Evolutionary conservation across 169 alveolate genomes (phyloP), one percentile per base, ranked within the genome.

Genomic region (Cryptosporidium meleagridis): DNA sequence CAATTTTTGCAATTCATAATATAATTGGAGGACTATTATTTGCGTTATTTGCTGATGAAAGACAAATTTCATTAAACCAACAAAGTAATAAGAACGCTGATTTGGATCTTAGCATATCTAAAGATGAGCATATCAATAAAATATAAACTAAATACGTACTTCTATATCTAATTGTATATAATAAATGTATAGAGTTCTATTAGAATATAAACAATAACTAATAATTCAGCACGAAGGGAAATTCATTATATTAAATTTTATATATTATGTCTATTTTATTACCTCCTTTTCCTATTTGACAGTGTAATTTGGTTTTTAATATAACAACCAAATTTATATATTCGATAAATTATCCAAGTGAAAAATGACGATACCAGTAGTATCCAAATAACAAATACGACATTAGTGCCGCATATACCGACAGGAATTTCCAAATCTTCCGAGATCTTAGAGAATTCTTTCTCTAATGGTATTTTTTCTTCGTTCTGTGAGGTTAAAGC

Each of bases 341-440:
- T 16, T 45, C 68, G 41, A 16, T 62, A 35, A n/a, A 45, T 23
- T 14, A 51, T 18, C 80, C 75, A 80, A 37, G 35, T 48, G 3
- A 65, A 10, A 26, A 67, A 18, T 7, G 51, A 29, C 37, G 53
- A 6, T 23, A 39, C 80, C 1, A 41, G 37, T 3, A 80, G n/a
- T 31, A 62, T 65, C 89, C 89, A 80, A 23, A 21, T 18, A 39
- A 59, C 68, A 45, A 80, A 80, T 26, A 80, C 29, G 41, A 26
- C 33, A 23, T 65, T 80, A 21, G 62, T 35, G 1, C 75, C 37
- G 33, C 89, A 80, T n/a, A n/a, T 39, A 23, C 89, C 89, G 16
- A 80, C 89, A 1, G 89, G 89, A 37, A 80, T 80, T 16, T 80
- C 89, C 33, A 80, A 29, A 35, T 80, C 68, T 31, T 80, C 89